Conservation (phyloP, 257 asterid species). For the Solanum medicagineum region DNA sequence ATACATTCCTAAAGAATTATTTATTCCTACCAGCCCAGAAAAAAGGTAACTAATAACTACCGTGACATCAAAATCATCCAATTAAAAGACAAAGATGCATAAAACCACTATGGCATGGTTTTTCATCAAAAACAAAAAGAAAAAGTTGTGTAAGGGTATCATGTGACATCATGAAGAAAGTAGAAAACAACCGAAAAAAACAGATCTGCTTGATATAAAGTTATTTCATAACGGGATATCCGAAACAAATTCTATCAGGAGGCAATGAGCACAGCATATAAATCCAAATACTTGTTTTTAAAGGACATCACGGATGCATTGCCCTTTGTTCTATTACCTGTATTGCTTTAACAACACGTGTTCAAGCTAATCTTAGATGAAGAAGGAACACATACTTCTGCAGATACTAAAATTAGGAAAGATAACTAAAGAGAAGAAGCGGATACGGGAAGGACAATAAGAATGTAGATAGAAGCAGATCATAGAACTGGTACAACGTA, state of each 20-base stretch:
- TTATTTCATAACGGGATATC: background rate
- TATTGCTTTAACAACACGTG: background rate
- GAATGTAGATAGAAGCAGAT: background rate
- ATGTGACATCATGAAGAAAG: background rate
- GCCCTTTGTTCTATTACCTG: background rate
- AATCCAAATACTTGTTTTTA: background rate
- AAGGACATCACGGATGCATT: background rate
- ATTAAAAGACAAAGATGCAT: background rate
- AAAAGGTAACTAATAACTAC: background rate
- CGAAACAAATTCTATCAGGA: background rate
- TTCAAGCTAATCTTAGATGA: background rate
- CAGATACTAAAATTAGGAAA: background rate
- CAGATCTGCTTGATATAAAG: background rate
- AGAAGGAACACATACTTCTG: background rate
- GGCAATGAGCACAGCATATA: background rate
- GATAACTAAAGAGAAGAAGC: background rate
- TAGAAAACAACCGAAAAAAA: background rate
- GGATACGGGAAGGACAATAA: background rate
- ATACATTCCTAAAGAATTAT: background rate
- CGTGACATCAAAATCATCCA: background rate
- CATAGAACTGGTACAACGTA: background rate
- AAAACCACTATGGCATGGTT: background rate
- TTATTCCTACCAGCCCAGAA: background rate
- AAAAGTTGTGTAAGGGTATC: background rate
- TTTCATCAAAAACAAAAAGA: background rate